Percentiles rank a stretch among this genome's conserved stretches.
These are phyloP conservation scores for Pleurotus pulmonarius DNA, from an alignment of 768 basidiomycete genomes.

Conservation along the genomic window DNA sequence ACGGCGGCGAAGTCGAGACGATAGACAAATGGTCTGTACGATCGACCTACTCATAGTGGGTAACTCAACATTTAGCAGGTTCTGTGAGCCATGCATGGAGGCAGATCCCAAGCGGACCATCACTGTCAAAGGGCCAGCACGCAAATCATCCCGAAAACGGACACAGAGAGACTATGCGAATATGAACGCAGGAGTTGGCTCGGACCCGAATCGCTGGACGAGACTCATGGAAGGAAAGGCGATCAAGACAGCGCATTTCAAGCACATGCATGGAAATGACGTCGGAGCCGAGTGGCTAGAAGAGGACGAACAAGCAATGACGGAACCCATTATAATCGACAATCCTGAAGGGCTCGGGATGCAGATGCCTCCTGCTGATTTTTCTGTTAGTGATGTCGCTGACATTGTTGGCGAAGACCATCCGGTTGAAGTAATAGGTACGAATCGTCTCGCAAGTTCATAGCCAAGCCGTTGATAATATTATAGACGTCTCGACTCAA, in stretches of 20 bases:
- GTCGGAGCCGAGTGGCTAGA: conserved; percentile 76
- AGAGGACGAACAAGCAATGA: conserved; percentile 67
- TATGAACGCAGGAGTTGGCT: conserved; percentile 59
- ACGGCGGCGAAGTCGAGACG: conserved; percentile 56
- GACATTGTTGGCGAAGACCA: conserved; percentile 72
- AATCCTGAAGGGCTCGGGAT: conserved; percentile 81
- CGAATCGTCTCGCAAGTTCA: conserved; percentile 12
- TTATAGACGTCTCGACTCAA: conserved; percentile 82
- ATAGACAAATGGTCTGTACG: conserved; percentile 74
- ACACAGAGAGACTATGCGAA: conserved; percentile 77
- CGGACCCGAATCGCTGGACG: conserved; percentile 65
- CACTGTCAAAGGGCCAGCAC: conserved; percentile 72
- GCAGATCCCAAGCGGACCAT: conserved; percentile 60
- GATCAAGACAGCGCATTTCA: conserved; percentile 62
- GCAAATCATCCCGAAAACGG: conserved; percentile 78
- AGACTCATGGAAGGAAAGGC: conserved; percentile 65
- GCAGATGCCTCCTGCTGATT: conserved; percentile 72
- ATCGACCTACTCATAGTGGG: conserved; percentile 10
- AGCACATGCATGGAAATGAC: conserved; percentile 60
- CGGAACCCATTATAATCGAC: conserved; percentile 80
- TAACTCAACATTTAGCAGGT: conserved; percentile 41
- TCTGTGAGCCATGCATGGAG: conserved; percentile 59
- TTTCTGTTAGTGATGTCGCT: conserved; percentile 81
- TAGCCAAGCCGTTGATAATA: neutral
- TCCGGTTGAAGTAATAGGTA: conserved; percentile 91